Base-by-base conservation (phyloP, 139 green algal species). In the Haematococcus lacustris region DNA sequence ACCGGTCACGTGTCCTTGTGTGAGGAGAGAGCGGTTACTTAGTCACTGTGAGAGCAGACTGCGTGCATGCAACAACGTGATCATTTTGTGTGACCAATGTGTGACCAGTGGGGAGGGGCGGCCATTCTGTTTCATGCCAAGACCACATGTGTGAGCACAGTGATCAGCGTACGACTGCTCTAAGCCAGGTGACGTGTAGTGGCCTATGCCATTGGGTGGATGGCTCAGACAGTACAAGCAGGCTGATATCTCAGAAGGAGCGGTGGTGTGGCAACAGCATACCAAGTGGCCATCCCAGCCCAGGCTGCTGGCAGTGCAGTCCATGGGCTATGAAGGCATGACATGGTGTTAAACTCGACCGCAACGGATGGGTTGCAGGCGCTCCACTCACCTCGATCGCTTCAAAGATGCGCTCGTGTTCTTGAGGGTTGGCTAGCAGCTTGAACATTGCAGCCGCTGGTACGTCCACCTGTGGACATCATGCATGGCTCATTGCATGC, bases 391-490 rank as follows among this genome's bases (percentile, higher is more conserved):
- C 76, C 81, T 82, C 64, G 33, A 87, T 83, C 43, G 69, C 73
- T 2, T 76, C 66, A 47, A 87, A 87, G 41, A 81, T 74, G 1
- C 7, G 1, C 21, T 66, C 75, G 38, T 87, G 82, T 26, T 77
- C 40, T 28, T 57, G 40, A 1, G 78, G 78, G 61, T 87, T 71
- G 0, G 76, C 63, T 39, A 87, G 76, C 25, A 85, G 70, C 37
- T 78, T 64, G 66, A 85, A 87, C 41, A 87, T 28, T 17, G 77
- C 61, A 39, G 78, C 66, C 1, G 21, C 1, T 26, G 32, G 57
- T 2, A 51, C 75, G 6, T 76, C 70, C 26, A 73, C 70, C 67
- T 72, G 67, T n/a, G n/a, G n/a, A n/a, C n/a, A n/a, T n/a, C n/a
- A n/a, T n/a, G n/a, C n/a, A n/a, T n/a, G n/a, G n/a, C n/a, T n/a